Evolutionary conservation across 257 asterid genomes (phyloP).

Genomic region (Penstemon davidsonii): DNA sequence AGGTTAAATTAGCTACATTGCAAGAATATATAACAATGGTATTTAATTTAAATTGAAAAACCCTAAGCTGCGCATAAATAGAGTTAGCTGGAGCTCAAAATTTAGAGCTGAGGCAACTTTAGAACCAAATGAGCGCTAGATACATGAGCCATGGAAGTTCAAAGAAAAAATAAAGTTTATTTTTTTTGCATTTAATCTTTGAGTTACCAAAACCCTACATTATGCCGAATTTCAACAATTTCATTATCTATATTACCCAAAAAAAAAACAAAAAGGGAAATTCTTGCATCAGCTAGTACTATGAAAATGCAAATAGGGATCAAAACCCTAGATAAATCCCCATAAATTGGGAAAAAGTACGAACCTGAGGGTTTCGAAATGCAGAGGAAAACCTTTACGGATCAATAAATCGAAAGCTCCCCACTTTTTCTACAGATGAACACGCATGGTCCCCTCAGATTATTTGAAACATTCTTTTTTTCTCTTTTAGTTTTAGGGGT

Average conservation of each 20-base stretch:
- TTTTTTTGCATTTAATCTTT: slow-evolving; percentile 15
- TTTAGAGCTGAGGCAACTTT: background rate
- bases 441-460: background rate
- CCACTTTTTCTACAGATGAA: slow-evolving; percentile 26
- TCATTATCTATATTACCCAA: slow-evolving; percentile 1
- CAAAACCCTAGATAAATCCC: slow-evolving; percentile 35
- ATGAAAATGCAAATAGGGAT: slow-evolving; percentile 1
- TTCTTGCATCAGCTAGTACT: slow-evolving; percentile 4
- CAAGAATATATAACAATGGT: background rate
- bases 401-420: slow-evolving; percentile 32
- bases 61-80: slow-evolving; percentile 5
- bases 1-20: slow-evolving; percentile 17
- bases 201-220: slow-evolving; percentile 33
- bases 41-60: background rate
- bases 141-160: background rate
- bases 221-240: slow-evolving; percentile 22
- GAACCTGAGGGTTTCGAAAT: slow-evolving; percentile 33
- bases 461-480: slow-evolving; percentile 1
- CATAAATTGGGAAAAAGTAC: slow-evolving; percentile 21
- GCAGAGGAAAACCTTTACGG: slow-evolving; percentile 26
- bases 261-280: background rate
- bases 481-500: slow-evolving; percentile 6
- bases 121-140: background rate
- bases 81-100: slow-evolving; percentile 11
- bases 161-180: background rate